A percentile compares a stretch with the other conserved stretches of the same genome.
These are phyloP conservation scores for Hawksworthiomyces lignivorus DNA, from an alignment of 2,329 filamentous ascomycete species.

Conservation along the genomic window DNA sequence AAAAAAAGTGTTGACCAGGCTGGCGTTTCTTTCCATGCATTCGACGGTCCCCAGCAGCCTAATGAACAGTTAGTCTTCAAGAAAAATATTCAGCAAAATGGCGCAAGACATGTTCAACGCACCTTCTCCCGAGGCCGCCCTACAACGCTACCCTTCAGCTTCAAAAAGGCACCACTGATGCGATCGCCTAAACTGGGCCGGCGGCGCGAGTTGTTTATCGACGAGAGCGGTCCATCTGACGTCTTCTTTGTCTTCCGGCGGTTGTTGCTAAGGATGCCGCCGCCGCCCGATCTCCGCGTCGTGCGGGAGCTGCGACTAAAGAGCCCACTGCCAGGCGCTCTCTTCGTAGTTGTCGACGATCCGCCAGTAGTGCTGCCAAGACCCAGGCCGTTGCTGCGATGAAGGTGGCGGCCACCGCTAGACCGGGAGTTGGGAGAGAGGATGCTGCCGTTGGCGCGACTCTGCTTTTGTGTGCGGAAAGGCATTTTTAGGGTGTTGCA, in stretches of 20 bases:
- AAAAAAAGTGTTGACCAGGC: slow-evolving; percentile 2
- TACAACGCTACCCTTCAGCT: slow-evolving; percentile 62
- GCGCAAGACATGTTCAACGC: slow-evolving; percentile 22
- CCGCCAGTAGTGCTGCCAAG: no score
- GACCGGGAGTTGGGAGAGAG: slow-evolving; percentile 3
- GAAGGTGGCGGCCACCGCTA: slow-evolving; percentile 1
- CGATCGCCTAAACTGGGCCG: slow-evolving; percentile 67
- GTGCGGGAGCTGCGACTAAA: slow-evolving; percentile 7
- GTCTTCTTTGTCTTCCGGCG: background rate
- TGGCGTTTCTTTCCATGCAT: slow-evolving; percentile 2
- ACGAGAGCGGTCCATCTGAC: background rate
- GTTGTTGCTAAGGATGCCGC: slow-evolving; percentile 5
- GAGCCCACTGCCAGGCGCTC: background rate
- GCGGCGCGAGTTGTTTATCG: slow-evolving; percentile 54
- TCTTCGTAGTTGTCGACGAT: background rate
- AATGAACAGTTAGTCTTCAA: no score
- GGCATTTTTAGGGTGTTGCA: slow-evolving; percentile 1
- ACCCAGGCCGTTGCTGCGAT: background rate
- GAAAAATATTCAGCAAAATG: no score
- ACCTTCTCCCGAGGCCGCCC: slow-evolving; percentile 64
- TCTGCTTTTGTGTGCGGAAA: background rate
- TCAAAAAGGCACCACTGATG: slow-evolving; percentile 67
- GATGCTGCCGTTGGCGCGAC: slow-evolving; percentile 1
- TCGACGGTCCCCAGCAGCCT: slow-evolving; percentile 1
- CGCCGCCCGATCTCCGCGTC: slow-evolving; percentile 1